Evolutionary conservation across 768 basidiomycete genomes (phyloP).

Genomic region (Mycena maculata): DNA sequence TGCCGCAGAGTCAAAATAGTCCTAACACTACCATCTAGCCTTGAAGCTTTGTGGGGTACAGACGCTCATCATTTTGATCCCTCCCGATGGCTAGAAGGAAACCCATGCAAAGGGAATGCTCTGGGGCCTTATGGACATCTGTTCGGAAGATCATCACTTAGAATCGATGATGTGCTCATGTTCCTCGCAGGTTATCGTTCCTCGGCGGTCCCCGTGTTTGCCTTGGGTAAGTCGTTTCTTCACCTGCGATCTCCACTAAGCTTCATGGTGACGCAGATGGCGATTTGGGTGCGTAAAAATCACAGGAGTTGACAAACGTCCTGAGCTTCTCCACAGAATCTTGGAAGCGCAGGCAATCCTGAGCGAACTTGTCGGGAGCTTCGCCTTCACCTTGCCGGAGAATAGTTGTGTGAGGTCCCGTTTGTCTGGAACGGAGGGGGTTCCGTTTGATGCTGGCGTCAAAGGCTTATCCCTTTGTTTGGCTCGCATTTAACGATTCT

Average conservation of each 20-base stretch:
- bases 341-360: neutral
- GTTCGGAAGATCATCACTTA: neutral
- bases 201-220: slow-evolving; percentile 3
- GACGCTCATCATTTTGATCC: neutral
- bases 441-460: slow-evolving; percentile 6
- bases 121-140: slow-evolving; percentile 9
- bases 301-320: neutral
- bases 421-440: slow-evolving; percentile 7
- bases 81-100: neutral
- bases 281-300: slow-evolving; percentile 6
- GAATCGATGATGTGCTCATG: neutral
- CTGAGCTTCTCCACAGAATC: neutral
- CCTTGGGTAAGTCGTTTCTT: slow-evolving; percentile 5
- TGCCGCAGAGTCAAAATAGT: neutral
- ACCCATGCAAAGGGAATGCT: slow-evolving; percentile 9
- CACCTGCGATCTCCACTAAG: neutral
- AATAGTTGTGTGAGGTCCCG: neutral
- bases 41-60: slow-evolving; percentile 3
- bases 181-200: neutral
- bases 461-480: neutral
- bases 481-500: neutral
- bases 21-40: neutral
- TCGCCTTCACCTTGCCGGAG: slow-evolving; percentile 1
- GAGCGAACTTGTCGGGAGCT: slow-evolving; percentile 2
- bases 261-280: neutral